Evolutionary conservation across 2,329 filamentous ascomycete genomes (phyloP), one percentile per base, ranked within the genome.

Genomic region (Paracamarosporium sp.): DNA sequence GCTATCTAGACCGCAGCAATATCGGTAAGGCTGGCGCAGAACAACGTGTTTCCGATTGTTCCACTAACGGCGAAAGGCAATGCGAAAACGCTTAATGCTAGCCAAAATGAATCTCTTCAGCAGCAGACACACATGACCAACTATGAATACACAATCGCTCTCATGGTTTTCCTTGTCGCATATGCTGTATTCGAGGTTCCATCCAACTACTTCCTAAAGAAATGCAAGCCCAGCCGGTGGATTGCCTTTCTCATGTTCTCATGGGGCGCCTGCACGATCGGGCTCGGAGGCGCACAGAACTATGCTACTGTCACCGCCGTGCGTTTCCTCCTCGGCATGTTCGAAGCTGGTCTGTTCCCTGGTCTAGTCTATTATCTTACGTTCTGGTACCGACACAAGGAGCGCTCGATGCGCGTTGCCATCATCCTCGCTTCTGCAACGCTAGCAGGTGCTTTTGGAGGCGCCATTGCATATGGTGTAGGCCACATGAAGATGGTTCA

Each of bases 161-260:
- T 72, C n/a, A 70, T 70, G 53, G 54, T 71, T 1, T 74, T 74
- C 46, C 61, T 72, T 0, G 64, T 74, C 8, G 64, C 70, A 0
- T 74, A 74, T 35, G 58, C 66, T 15, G 62, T 85, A 4, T 76
- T 81, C 53, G 79, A 81, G 59, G 77, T 74, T 2, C 86, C 86
- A 0, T 86, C 84, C 59, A 88, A 88, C 57, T 85, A 86, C 58
- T 76, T 87, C n/a, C 79, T 88, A 17, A 88, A 87, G 61, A 76
- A 80, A 2, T 85, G 84, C 0, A 84, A 82, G 1, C 85, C 85
- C 0, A 66, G 63, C 8, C 60, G 60, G 17, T 72, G 69, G 69
- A 58, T 72, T 24, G 59, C 65, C 1, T 66, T 83, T 0, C 74
- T 88, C 1, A 86, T 86, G 55, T 63, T 68, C 30, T 60, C 56